Conservation (phyloP, 805 yeast genomes). For the Danielia oregonensis region DNA sequence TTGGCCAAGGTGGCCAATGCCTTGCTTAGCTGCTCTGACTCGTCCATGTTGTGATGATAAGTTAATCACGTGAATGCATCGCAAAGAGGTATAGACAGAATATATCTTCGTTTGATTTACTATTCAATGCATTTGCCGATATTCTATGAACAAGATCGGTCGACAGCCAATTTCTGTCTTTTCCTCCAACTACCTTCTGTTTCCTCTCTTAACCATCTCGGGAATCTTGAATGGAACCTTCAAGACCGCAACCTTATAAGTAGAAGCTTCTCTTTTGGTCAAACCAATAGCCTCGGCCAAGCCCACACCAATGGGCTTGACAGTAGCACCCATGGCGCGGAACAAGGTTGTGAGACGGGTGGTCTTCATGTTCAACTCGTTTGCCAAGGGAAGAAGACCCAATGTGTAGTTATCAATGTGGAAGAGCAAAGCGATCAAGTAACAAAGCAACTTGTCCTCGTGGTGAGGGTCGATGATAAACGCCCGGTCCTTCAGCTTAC, state of each 20-base stretch:
- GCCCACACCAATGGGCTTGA: constrained; percentile 67
- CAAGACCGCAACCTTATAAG: constrained; percentile 76
- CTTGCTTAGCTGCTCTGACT: constrained; percentile 20
- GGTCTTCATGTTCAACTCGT: constrained; percentile 79
- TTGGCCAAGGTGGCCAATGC: constrained; percentile 46
- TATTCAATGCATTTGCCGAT: background rate
- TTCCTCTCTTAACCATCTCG: constrained; percentile 67
- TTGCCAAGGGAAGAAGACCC: constrained; percentile 77
- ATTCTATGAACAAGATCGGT: background rate
- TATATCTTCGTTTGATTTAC: background rate
- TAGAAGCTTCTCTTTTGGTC: constrained; percentile 53
- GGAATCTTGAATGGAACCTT: constrained; percentile 90
- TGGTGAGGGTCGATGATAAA: constrained; percentile 81
- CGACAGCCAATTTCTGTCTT: background rate
- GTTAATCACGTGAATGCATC: background rate
- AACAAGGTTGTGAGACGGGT: constrained; percentile 64
- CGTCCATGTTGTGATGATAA: background rate
- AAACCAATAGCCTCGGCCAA: constrained; percentile 73
- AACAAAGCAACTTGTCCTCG: constrained; percentile 84
- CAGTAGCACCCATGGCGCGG: constrained; percentile 76
- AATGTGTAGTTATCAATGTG: constrained; percentile 73
- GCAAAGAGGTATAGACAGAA: background rate
- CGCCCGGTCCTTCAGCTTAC: constrained; percentile 72
- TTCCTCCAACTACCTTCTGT: constrained; percentile 21
- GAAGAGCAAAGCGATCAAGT: constrained; percentile 65